Evolutionary conservation across 495 filamentous ascomycete genomes (phyloP).

Genomic region (Penicilliopsis zonata): DNA sequence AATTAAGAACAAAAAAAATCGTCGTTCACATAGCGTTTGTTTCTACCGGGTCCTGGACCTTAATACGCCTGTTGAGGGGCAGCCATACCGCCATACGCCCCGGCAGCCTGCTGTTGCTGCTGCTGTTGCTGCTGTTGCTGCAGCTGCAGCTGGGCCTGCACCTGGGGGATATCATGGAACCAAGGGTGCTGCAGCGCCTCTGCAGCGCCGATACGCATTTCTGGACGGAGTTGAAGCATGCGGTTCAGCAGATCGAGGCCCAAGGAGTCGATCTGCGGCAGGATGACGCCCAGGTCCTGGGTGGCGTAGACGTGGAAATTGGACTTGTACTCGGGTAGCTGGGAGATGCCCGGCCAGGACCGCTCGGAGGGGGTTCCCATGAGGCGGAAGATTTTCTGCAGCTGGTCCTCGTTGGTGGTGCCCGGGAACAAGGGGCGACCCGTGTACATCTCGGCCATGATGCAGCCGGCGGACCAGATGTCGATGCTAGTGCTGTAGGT

Average conservation of each 20-base stretch:
- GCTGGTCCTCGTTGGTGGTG: slow-evolving; percentile 92
- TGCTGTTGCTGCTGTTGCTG: slow-evolving; percentile 28
- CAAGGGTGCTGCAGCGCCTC: slow-evolving; percentile 82
- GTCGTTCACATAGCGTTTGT: too few species aligned
- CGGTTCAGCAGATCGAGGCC: slow-evolving; percentile 76
- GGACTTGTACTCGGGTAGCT: slow-evolving; percentile 88
- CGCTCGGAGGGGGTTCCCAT: slow-evolving; percentile 93
- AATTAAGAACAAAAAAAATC: too few species aligned
- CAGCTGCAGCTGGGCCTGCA: slow-evolving; percentile 39
- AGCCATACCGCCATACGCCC: slow-evolving; percentile 29
- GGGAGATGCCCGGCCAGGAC: slow-evolving; percentile 82
- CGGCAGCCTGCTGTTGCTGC: slow-evolving; percentile 19
- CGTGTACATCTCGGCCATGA: slow-evolving; percentile 98
- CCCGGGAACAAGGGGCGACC: slow-evolving; percentile 88
- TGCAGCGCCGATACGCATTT: slow-evolving; percentile 76
- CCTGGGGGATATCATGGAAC: slow-evolving; percentile 58
- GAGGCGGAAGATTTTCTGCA: slow-evolving; percentile 89
- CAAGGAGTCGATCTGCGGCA: slow-evolving; percentile 78
- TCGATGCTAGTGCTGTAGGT: slow-evolving; percentile 98
- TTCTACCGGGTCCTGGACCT: too few species aligned
- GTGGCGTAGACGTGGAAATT: slow-evolving; percentile 94
- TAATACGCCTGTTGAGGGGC: slow-evolving; percentile 29
- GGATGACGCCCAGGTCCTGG: slow-evolving; percentile 70
- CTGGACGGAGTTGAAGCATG: slow-evolving; percentile 89
- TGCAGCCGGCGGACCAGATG: slow-evolving; percentile 95